phyloP scores from a whole-genome alignment of 106 monocot genomes.

The Phalaenopsis aphrodite region DNA sequence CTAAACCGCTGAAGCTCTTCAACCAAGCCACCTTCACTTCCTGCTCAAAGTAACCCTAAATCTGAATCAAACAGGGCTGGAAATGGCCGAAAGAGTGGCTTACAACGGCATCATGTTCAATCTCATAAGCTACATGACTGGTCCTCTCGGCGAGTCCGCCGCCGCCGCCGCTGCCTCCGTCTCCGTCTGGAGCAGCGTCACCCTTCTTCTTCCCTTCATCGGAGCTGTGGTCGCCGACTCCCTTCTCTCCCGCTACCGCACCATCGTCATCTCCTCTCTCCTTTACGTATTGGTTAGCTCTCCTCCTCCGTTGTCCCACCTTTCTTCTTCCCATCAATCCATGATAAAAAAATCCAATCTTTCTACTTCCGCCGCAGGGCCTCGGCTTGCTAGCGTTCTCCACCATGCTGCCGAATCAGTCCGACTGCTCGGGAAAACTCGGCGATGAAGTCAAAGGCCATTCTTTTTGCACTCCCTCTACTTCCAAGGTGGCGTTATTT shows the following conservation, averaged over 20 bases:
- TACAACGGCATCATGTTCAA: constrained; percentile 37
- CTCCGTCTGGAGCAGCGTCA: constrained; percentile 32
- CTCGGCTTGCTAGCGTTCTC: constrained; percentile 31
- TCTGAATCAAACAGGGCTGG: constrained; percentile 21
- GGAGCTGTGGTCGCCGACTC: constrained; percentile 50
- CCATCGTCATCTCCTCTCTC: constrained; percentile 35
- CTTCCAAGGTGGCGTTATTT: constrained; percentile 24
- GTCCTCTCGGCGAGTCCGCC: constrained; percentile 29
- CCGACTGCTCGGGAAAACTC: neutral
- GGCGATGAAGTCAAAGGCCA: neutral
- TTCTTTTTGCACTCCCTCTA: constrained; percentile 3
- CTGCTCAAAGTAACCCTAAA: too few species aligned
- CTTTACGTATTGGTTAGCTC: constrained; percentile 38
- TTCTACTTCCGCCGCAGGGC: constrained; percentile 14
- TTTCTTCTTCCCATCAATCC: neutral
- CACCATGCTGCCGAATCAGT: neutral
- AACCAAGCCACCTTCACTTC: too few species aligned
- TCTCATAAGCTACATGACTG: constrained; percentile 46
- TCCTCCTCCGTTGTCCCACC: neutral
- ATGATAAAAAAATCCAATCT: neutral
- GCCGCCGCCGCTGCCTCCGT: constrained; percentile 35
- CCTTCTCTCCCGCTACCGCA: constrained; percentile 44
- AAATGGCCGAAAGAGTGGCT: constrained; percentile 42
- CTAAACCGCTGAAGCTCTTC: too few species aligned
- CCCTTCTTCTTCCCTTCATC: constrained; percentile 34